Conservation (phyloP, 352 stramenopile species). For the Globisporangium emineosum region DNA sequence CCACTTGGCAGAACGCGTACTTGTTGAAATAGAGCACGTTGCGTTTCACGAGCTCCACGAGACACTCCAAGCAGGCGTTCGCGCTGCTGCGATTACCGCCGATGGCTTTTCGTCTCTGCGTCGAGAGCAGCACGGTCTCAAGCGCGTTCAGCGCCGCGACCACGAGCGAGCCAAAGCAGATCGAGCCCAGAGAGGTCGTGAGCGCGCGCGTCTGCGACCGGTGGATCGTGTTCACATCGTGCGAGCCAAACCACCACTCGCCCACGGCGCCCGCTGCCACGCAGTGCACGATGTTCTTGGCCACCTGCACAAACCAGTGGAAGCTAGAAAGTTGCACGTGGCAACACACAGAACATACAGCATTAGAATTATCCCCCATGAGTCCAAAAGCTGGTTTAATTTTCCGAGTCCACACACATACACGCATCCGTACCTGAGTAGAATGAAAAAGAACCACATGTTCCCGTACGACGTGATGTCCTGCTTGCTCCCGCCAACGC, state of each 20-base stretch:
- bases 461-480: constrained; percentile 69
- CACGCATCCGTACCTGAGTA: constrained; percentile 55
- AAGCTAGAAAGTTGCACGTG: constrained; percentile 34
- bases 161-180: constrained; percentile 81
- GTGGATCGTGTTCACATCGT: constrained; percentile 71
- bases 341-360: background rate
- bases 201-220: constrained; percentile 60
- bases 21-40: constrained; percentile 88
- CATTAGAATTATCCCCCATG: background rate
- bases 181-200: constrained; percentile 77
- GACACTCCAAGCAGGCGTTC: constrained; percentile 82
- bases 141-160: constrained; percentile 67
- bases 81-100: constrained; percentile 27
- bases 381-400: background rate
- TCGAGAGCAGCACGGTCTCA: constrained; percentile 64
- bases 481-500: constrained; percentile 34
- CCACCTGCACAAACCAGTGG: constrained; percentile 84
- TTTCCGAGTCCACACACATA: background rate
- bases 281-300: constrained; percentile 86
- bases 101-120: constrained; percentile 57
- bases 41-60: constrained; percentile 63
- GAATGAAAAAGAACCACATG: constrained; percentile 79
- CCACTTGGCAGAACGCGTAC: constrained; percentile 83
- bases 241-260: constrained; percentile 83
- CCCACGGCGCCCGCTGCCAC: constrained; percentile 72